Conservation (phyloP, 1,284 basidiomycete genomes). For the Athelia psychrophila region DNA sequence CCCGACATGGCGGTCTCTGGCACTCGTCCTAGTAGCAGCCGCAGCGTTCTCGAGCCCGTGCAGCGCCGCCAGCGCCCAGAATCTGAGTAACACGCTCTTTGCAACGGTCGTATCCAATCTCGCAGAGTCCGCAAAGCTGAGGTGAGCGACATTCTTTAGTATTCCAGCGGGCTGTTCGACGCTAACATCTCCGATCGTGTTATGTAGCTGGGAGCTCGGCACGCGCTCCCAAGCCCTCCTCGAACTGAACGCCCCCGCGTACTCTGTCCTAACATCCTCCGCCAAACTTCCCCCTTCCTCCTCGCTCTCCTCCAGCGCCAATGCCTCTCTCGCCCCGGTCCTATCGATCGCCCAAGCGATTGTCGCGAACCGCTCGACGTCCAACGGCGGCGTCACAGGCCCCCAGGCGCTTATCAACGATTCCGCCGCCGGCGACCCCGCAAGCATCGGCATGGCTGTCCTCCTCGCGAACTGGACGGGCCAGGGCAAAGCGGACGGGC, state of each 20-base stretch:
- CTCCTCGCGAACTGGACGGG: slow-evolving; percentile 77
- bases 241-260: slow-evolving; percentile 61
- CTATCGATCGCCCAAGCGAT: slow-evolving; percentile 55
- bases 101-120: no score
- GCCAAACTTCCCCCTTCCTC: slow-evolving; percentile 39
- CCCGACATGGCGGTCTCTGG: no score
- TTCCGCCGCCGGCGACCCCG: slow-evolving; percentile 76
- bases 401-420: slow-evolving; percentile 52
- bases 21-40: no score
- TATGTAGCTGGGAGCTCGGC: slow-evolving; percentile 78
- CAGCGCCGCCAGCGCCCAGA: no score
- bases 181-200: no score
- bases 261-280: slow-evolving; percentile 60
- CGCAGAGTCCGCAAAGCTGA: no score
- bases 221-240: slow-evolving; percentile 70
- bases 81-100: no score
- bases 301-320: slow-evolving; percentile 31
- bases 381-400: slow-evolving; percentile 38
- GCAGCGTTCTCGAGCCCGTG: no score
- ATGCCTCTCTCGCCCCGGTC: slow-evolving; percentile 46
- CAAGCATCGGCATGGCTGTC: slow-evolving; percentile 78
- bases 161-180: no score
- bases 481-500: slow-evolving; percentile 28
- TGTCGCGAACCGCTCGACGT: slow-evolving; percentile 42
- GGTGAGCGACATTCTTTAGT: no score